These are phyloP conservation scores for Pyricularia pennisetigena DNA, from an alignment of 2,329 filamentous ascomycete species.

Conservation along the genomic window DNA sequence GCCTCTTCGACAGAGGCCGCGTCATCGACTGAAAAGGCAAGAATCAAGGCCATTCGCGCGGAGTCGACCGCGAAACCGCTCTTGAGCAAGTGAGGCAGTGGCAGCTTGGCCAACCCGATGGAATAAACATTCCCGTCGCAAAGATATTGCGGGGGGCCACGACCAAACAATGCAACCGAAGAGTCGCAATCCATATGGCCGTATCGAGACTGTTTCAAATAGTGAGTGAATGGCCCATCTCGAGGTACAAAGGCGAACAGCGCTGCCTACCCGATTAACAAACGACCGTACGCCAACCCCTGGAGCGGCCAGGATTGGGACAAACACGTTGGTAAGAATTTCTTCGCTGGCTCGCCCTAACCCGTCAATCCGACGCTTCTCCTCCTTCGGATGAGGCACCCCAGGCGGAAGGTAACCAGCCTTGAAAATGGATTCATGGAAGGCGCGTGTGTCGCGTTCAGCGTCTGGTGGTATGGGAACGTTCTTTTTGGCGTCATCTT, in stretches of 20 bases:
- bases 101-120: slow-evolving; percentile 1
- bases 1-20: not conserved
- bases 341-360: not conserved
- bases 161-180: not conserved
- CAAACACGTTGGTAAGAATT: not conserved
- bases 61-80: not conserved
- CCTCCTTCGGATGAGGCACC: not conserved
- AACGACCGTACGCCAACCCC: slow-evolving; percentile 5
- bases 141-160: slow-evolving; percentile 1
- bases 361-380: not conserved
- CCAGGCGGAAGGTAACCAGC: not conserved
- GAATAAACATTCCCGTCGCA: slow-evolving; percentile 5
- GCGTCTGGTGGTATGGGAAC: not conserved
- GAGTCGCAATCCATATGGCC: not conserved
- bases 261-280: not conserved
- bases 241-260: not conserved
- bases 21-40: slow-evolving; percentile 2
- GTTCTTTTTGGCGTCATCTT: not conserved
- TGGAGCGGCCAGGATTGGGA: slow-evolving; percentile 1
- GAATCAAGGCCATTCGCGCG: not conserved
- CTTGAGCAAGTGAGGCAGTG: not conserved
- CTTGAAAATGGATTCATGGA: slow-evolving; percentile 2
- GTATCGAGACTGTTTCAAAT: not conserved
- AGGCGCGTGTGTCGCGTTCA: not conserved
- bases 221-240: not conserved